Conservation (phyloP, 2,329 filamentous ascomycete species). For the Aaosphaeria pasadenensis region DNA sequence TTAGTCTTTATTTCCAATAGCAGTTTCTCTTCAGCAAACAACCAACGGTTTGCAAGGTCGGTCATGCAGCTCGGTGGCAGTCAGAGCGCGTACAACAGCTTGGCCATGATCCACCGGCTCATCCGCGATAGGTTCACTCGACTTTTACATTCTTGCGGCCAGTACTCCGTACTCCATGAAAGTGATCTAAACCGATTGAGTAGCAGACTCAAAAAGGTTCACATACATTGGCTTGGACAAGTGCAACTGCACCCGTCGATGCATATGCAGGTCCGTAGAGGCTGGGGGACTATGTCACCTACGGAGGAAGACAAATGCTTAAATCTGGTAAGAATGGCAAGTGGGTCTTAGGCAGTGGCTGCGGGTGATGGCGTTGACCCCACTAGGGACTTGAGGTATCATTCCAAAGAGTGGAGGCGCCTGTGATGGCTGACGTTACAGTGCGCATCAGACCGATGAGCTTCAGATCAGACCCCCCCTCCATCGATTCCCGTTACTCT, state of each 20-base stretch:
- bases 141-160: too few relatives aligned
- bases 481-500: conserved; percentile 10
- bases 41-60: too few relatives aligned
- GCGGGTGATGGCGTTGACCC: conserved; percentile 15
- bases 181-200: too few relatives aligned
- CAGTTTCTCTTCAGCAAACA: too few relatives aligned
- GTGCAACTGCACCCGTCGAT: conserved; percentile 11
- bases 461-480: conserved; percentile 19
- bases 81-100: too few relatives aligned
- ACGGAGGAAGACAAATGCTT: conserved; percentile 1
- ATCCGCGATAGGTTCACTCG: too few relatives aligned
- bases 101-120: too few relatives aligned
- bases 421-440: conserved; percentile 32
- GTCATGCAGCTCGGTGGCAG: too few relatives aligned
- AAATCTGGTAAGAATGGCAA: conserved; percentile 5
- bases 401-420: conserved; percentile 25
- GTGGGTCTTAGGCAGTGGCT: conserved; percentile 16
- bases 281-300: conserved; percentile 3
- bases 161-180: too few relatives aligned
- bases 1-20: too few relatives aligned
- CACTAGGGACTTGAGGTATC: conserved; percentile 26
- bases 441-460: conserved; percentile 18
- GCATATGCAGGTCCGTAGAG: conserved; percentile 14
- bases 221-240: neutral
- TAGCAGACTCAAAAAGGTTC: too few relatives aligned